phyloP scores from a whole-genome alignment of 225 moss, liverwort and hornwort species.

The Polytrichum formosum region DNA sequence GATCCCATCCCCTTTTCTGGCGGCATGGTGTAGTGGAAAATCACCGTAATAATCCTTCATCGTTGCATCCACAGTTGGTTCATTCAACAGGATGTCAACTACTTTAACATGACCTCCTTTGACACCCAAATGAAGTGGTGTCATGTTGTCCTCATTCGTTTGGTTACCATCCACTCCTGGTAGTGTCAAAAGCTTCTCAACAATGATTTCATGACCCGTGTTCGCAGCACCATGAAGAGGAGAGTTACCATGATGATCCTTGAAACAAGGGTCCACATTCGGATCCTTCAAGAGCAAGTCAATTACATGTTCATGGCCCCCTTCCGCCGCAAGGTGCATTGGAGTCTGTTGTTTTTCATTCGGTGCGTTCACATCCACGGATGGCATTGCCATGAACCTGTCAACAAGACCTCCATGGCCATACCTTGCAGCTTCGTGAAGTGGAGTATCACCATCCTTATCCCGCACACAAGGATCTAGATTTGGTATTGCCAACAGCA shows the following conservation, averaged over 20 bases:
- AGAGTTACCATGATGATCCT: background rate
- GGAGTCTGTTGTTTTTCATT: background rate
- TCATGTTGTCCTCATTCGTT: background rate
- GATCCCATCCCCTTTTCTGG: background rate
- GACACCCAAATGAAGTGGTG: background rate
- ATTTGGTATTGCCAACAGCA: background rate
- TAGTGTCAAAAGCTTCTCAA: background rate
- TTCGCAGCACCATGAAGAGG: background rate
- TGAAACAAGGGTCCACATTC: background rate
- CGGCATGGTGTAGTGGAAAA: background rate
- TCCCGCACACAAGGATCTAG: background rate
- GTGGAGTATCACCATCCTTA: background rate
- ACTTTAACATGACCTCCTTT: background rate
- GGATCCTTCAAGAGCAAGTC: background rate
- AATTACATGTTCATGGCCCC: background rate
- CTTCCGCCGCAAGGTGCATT: background rate
- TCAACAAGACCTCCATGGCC: constrained; percentile 1
- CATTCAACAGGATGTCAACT: background rate
- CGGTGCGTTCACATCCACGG: background rate
- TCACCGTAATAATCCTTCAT: background rate
- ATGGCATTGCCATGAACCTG: background rate
- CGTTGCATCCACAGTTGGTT: background rate
- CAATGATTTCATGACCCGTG: background rate
- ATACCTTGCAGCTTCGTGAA: background rate
- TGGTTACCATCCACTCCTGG: background rate